Conservation (phyloP, 352 stramenopile genomes). For the Phytophthora pistaciae region DNA sequence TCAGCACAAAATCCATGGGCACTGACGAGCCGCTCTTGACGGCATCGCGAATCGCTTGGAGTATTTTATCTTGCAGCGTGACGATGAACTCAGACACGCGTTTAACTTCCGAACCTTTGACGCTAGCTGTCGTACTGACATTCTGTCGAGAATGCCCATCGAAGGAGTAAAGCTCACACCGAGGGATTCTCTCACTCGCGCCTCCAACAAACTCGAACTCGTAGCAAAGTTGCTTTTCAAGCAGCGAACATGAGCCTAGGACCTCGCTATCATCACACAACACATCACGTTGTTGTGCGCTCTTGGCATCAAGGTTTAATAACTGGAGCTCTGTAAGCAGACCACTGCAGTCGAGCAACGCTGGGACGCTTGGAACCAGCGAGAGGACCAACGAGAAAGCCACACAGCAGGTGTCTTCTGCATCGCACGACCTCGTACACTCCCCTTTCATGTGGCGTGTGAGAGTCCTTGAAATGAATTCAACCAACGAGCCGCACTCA, state of each 20-base stretch:
- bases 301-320: conserved; percentile 24
- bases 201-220: conserved; percentile 43
- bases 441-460: conserved; percentile 24
- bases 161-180: conserved; percentile 38
- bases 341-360: conserved; percentile 38
- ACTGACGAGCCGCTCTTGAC: conserved; percentile 13
- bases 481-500: conserved; percentile 15
- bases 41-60: conserved; percentile 42
- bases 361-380: conserved; percentile 45
- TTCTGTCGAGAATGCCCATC: conserved; percentile 11
- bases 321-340: conserved; percentile 33
- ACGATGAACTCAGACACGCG: conserved; percentile 19
- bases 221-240: conserved; percentile 47
- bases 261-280: conserved; percentile 8
- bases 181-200: conserved; percentile 37
- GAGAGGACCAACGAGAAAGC: conserved; percentile 44
- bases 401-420: conserved; percentile 57
- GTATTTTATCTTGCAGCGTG: conserved; percentile 49
- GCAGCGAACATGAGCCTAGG: conserved; percentile 38
- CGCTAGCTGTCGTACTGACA: not conserved
- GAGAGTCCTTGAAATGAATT: conserved; percentile 42
- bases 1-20: conserved; percentile 54
- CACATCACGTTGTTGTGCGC: not conserved
- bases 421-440: conserved; percentile 28
- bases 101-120: not conserved